A percentile compares a stretch with the other conserved stretches of the same genome.
phyloP scores from a whole-genome alignment of 1,284 basidiomycete genomes.

The Thelephora terrestris region DNA sequence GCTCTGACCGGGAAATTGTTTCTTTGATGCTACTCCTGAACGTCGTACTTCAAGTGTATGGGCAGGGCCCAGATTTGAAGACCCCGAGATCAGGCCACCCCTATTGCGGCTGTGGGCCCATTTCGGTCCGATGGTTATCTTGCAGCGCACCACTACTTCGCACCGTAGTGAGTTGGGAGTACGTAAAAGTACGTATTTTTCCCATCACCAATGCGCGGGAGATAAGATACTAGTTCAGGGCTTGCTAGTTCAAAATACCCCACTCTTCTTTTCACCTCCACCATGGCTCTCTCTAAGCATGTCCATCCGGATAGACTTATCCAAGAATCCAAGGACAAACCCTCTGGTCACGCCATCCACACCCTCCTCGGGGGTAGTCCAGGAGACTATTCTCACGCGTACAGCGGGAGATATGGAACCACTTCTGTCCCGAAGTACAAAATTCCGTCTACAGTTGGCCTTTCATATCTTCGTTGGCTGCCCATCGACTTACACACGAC shows the following conservation, averaged over 20 bases:
- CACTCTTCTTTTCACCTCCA: constrained; percentile 11
- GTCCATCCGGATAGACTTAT: constrained; percentile 55
- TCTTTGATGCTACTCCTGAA: constrained; percentile 79
- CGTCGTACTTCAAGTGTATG: constrained; percentile 81
- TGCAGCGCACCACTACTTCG: too few relatives aligned
- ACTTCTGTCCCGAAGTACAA: constrained; percentile 56
- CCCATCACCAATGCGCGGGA: too few relatives aligned
- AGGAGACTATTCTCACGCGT: constrained; percentile 31
- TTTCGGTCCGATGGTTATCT: too few relatives aligned
- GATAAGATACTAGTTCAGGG: too few relatives aligned
- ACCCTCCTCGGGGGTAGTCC: constrained; percentile 27
- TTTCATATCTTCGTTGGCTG: background rate
- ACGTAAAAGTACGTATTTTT: too few relatives aligned
- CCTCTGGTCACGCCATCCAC: constrained; percentile 20
- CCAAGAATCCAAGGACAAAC: constrained; percentile 35
- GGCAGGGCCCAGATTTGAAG: constrained; percentile 83
- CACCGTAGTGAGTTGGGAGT: too few relatives aligned
- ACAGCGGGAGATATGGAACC: constrained; percentile 58
- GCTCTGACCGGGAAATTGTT: constrained; percentile 70
- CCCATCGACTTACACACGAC: constrained; percentile 1
- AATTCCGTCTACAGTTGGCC: constrained; percentile 43
- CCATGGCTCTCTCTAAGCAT: constrained; percentile 48
- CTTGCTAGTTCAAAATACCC: too few relatives aligned
- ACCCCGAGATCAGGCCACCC: constrained; percentile 77
- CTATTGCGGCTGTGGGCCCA: constrained; percentile 36